Evolutionary conservation across 2,329 filamentous ascomycete genomes (phyloP).

Genomic region (Clonostachys sp.): DNA sequence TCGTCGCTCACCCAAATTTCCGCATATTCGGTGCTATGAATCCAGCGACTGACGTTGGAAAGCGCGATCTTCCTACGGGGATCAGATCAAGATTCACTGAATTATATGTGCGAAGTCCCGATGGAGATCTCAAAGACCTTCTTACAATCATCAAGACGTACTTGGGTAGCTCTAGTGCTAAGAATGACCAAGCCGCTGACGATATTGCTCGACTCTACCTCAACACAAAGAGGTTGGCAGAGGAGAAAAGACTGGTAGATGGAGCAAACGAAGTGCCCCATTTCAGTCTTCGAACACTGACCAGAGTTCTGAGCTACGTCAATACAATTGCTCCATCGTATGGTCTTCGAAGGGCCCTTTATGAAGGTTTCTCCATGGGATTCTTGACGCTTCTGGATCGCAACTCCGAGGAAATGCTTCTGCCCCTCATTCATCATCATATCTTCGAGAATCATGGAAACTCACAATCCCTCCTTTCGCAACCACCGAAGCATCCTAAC

Average conservation of each 20-base stretch:
- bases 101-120: conserved; percentile 87
- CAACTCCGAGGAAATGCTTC: conserved; percentile 73
- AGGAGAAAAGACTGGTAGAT: conserved; percentile 83
- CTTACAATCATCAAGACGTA: conserved; percentile 86
- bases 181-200: conserved; percentile 68
- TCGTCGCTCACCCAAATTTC: conserved; percentile 87
- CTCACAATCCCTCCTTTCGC: conserved; percentile 68
- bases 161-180: conserved; percentile 65
- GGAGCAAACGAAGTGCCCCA: conserved; percentile 94
- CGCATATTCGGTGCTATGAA: conserved; percentile 99
- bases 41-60: conserved; percentile 94
- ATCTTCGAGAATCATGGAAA: conserved; percentile 67
- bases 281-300: conserved; percentile 92
- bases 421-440: conserved; percentile 76
- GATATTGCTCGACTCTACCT: conserved; percentile 87
- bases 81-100: conserved; percentile 93
- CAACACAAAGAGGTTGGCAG: conserved; percentile 76
- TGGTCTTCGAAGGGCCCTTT: conserved; percentile 78
- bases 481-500: conserved; percentile 70
- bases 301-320: conserved; percentile 84
- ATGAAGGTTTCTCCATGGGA: conserved; percentile 97
- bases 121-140: conserved; percentile 81
- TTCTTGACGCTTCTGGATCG: conserved; percentile 86
- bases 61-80: conserved; percentile 85
- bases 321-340: conserved; percentile 80